These are phyloP conservation scores for Cladosporium sp. DNA, from an alignment of 2,329 filamentous ascomycete species.

Conservation along the genomic window DNA sequence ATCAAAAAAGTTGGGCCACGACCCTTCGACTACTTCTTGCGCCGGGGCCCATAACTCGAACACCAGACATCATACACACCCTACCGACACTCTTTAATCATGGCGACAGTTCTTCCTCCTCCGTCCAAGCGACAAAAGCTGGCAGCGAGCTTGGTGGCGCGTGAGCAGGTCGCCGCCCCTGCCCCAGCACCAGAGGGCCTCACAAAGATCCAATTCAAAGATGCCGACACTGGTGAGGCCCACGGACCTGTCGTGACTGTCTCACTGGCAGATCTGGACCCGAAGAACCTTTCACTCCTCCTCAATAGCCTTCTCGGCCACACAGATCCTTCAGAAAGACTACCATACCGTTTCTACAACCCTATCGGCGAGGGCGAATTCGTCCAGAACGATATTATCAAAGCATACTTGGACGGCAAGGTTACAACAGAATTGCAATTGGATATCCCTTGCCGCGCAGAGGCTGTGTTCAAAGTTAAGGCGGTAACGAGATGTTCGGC, in stretches of 20 bases:
- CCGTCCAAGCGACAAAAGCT: constrained; percentile 85
- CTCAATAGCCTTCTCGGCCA: constrained; percentile 77
- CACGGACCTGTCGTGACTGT: constrained; percentile 73
- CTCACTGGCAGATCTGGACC: constrained; percentile 78
- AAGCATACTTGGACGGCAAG: constrained; percentile 49
- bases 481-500: constrained; percentile 88
- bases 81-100: constrained; percentile 40
- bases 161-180: constrained; percentile 73
- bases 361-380: constrained; percentile 47
- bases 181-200: constrained; percentile 67
- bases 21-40: background rate
- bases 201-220: constrained; percentile 72
- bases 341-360: constrained; percentile 66
- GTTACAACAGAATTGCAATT: constrained; percentile 60
- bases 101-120: constrained; percentile 81
- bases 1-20: constrained; percentile 1
- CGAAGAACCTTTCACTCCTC: constrained; percentile 85
- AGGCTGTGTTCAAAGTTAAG: constrained; percentile 91
- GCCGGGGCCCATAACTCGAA: background rate
- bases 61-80: background rate
- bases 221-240: constrained; percentile 69
- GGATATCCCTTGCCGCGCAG: constrained; percentile 68
- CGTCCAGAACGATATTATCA: constrained; percentile 38
- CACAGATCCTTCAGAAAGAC: constrained; percentile 59
- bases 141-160: constrained; percentile 68